Conservation (phyloP, 805 yeast genomes). For the Candida tallmaniae region DNA sequence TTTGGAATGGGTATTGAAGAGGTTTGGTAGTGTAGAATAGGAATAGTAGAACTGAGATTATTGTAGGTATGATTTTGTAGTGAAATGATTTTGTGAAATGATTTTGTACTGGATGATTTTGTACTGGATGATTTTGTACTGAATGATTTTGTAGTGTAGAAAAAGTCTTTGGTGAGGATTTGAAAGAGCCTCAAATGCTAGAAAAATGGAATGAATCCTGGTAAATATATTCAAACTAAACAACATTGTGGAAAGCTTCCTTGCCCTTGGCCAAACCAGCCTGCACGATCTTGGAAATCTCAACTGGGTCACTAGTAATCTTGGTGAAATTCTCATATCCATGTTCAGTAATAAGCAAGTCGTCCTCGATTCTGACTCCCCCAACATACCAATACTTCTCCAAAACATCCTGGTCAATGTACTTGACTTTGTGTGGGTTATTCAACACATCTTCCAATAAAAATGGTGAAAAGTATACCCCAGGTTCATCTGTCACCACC, state of each 20-base stretch:
- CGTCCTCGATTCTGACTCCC: constrained; percentile 98
- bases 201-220: too few species aligned
- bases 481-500: constrained; percentile 95
- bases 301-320: constrained; percentile 81
- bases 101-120: too few species aligned
- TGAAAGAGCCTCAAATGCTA: too few species aligned
- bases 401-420: constrained; percentile 60
- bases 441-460: constrained; percentile 62
- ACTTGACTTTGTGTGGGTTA: constrained; percentile 44
- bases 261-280: constrained; percentile 62
- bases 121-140: too few species aligned
- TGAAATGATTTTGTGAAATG: too few species aligned
- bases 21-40: too few species aligned
- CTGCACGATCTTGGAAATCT: constrained; percentile 71
- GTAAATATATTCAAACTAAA: too few species aligned
- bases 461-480: constrained; percentile 84
- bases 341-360: constrained; percentile 66
- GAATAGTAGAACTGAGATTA: too few species aligned
- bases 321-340: constrained; percentile 82
- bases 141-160: too few species aligned
- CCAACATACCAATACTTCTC: constrained; percentile 84
- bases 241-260: constrained; percentile 56
- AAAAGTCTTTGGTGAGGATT: too few species aligned
- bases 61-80: too few species aligned
- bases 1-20: too few species aligned